phyloP scores from a whole-genome alignment of 2,329 filamentous ascomycete genomes.

The Fusarium chuoi region DNA sequence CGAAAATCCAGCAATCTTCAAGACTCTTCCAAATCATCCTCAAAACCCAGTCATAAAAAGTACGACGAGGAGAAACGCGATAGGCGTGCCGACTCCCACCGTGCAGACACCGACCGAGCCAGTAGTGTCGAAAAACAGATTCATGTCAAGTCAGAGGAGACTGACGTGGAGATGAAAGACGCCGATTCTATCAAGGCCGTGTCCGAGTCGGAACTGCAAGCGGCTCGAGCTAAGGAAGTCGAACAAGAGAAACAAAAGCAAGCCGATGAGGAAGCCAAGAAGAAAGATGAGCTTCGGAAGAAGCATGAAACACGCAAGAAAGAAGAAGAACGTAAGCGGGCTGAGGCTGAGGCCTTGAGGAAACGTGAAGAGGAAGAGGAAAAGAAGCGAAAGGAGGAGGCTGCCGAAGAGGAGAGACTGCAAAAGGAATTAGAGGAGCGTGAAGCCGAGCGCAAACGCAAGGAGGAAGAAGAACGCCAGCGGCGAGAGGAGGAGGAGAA shows the following conservation, averaged over 20 bases:
- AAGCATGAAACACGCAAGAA: constrained; percentile 50
- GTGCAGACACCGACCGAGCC: constrained; percentile 55
- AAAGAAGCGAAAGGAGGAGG: constrained; percentile 49
- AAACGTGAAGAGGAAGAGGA: constrained; percentile 47
- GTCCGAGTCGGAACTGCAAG: constrained; percentile 46
- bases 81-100: constrained; percentile 54
- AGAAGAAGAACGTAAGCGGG: constrained; percentile 47
- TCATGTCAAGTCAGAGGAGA: constrained; percentile 67
- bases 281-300: constrained; percentile 50
- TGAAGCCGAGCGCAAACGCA: constrained; percentile 50
- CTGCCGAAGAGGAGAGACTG: constrained; percentile 46
- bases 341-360: constrained; percentile 45
- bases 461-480: constrained; percentile 51
- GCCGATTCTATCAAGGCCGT: constrained; percentile 48
- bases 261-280: constrained; percentile 48
- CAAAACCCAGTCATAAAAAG: constrained; percentile 51
- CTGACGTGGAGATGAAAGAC: constrained; percentile 67
- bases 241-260: constrained; percentile 42
- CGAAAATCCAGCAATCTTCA: constrained; percentile 56
- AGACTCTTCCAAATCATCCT: constrained; percentile 51
- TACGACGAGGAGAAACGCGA: constrained; percentile 55
- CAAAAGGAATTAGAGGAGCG: constrained; percentile 47
- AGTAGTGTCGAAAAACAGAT: constrained; percentile 59
- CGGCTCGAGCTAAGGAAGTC: constrained; percentile 49
- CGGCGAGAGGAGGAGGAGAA: constrained; percentile 52